phyloP scores from a whole-genome alignment of 192 early-diverging fungal genomes.

The Hyaloraphidium curvatum region DNA sequence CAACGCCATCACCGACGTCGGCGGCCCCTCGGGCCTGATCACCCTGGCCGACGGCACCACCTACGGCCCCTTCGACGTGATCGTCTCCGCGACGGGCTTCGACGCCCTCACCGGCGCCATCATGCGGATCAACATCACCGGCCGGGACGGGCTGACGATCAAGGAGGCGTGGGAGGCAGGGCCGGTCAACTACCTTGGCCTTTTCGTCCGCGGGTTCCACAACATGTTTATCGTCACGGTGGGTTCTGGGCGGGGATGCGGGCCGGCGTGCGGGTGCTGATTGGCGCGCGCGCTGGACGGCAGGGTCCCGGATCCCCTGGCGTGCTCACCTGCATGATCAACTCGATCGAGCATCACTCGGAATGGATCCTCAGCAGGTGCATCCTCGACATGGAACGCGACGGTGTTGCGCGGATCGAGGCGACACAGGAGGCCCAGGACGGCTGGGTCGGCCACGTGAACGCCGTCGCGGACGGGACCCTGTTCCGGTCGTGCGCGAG shows the following conservation, averaged over 20 bases:
- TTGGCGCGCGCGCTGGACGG: no score
- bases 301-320: neutral
- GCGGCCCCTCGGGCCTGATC: neutral
- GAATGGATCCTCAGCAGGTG: no score
- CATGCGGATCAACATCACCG: neutral
- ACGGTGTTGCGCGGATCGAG: neutral
- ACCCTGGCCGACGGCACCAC: neutral
- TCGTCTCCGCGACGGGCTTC: neutral
- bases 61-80: neutral
- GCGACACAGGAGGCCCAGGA: constrained; percentile 1
- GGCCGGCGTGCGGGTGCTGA: no score
- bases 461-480: neutral
- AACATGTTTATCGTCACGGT: neutral
- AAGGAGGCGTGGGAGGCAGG: constrained; percentile 1
- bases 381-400: neutral
- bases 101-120: neutral
- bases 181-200: neutral
- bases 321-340: neutral
- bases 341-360: neutral
- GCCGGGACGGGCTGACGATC: neutral
- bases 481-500: neutral
- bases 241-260: no score
- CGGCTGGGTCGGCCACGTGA: neutral
- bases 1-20: neutral
- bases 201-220: neutral